phyloP scores from a whole-genome alignment of 305 asterid genomes.

The Rubia tinctorum region DNA sequence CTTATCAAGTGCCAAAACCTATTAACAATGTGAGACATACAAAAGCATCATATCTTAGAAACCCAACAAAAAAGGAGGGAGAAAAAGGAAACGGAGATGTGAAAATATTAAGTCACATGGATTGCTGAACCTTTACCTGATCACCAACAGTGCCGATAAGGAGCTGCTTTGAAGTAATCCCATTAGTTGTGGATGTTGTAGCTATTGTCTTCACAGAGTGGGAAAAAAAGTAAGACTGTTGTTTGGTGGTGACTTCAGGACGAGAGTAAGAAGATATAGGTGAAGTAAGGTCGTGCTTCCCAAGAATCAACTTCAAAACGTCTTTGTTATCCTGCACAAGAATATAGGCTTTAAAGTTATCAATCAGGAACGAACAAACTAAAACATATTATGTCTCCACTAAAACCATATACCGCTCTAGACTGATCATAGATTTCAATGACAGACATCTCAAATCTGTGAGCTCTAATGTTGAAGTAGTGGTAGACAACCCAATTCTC shows the following conservation, averaged over 20 bases:
- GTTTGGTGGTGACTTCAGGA: slow-evolving; percentile 77
- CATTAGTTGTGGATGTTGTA: slow-evolving; percentile 90
- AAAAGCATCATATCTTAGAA: neutral
- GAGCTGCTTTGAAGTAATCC: slow-evolving; percentile 94
- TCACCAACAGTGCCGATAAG: slow-evolving; percentile 94
- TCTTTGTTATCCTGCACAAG: slow-evolving; percentile 87
- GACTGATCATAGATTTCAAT: slow-evolving; percentile 95
- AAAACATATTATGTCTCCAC: slow-evolving; percentile 13
- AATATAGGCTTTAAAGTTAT: slow-evolving; percentile 23
- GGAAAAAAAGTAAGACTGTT: slow-evolving; percentile 85
- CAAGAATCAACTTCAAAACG: slow-evolving; percentile 78
- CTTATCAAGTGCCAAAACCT: slow-evolving; percentile 99
- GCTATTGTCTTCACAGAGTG: slow-evolving; percentile 82
- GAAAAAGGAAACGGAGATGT: neutral
- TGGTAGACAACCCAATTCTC: slow-evolving; percentile 99
- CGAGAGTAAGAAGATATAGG: slow-evolving; percentile 89
- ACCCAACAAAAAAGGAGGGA: neutral
- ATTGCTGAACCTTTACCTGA: slow-evolving; percentile 52
- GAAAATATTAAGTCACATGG: slow-evolving; percentile 4
- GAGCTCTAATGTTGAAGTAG: slow-evolving; percentile 96
- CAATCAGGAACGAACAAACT: slow-evolving; percentile 9
- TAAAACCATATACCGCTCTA: slow-evolving; percentile 75
- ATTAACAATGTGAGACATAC: slow-evolving; percentile 17
- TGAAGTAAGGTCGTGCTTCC: slow-evolving; percentile 85
- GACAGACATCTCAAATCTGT: slow-evolving; percentile 96